Conservation (phyloP, 805 yeast species). For the Zygoascus flipseniorum region DNA sequence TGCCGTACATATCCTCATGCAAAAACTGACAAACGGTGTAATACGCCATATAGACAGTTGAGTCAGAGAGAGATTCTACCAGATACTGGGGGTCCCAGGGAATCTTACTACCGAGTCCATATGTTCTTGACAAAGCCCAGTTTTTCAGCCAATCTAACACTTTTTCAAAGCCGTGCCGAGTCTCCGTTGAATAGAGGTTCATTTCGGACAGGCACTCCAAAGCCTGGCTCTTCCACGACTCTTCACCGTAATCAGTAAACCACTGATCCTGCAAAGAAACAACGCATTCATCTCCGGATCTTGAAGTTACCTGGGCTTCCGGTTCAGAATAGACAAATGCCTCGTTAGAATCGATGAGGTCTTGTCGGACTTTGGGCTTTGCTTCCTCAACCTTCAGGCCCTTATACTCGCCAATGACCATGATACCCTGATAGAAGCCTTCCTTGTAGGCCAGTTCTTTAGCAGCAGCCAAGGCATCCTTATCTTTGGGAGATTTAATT, state of each 20-base stretch:
- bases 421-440: constrained; percentile 84
- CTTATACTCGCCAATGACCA: constrained; percentile 71
- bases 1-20: constrained; percentile 82
- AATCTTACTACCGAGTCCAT: constrained; percentile 87
- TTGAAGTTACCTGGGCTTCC: constrained; percentile 77
- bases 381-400: constrained; percentile 91
- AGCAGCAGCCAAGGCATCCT: constrained; percentile 78
- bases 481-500: constrained; percentile 91
- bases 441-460: constrained; percentile 94
- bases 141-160: constrained; percentile 93
- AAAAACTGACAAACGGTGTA: constrained; percentile 83
- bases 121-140: constrained; percentile 97
- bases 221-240: constrained; percentile 74
- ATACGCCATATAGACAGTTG: constrained; percentile 91
- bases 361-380: constrained; percentile 77
- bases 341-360: constrained; percentile 63
- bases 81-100: constrained; percentile 96
- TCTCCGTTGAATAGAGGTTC: constrained; percentile 76
- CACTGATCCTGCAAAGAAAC: constrained; percentile 98
- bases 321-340: constrained; percentile 95
- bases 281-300: constrained; percentile 95
- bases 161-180: constrained; percentile 85
- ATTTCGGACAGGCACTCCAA: constrained; percentile 65
- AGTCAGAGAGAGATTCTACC: constrained; percentile 92
- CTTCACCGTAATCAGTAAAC: constrained; percentile 97